These are phyloP conservation scores for Pythium plurisporium DNA, from an alignment of 352 stramenopile species.

Conservation along the genomic window DNA sequence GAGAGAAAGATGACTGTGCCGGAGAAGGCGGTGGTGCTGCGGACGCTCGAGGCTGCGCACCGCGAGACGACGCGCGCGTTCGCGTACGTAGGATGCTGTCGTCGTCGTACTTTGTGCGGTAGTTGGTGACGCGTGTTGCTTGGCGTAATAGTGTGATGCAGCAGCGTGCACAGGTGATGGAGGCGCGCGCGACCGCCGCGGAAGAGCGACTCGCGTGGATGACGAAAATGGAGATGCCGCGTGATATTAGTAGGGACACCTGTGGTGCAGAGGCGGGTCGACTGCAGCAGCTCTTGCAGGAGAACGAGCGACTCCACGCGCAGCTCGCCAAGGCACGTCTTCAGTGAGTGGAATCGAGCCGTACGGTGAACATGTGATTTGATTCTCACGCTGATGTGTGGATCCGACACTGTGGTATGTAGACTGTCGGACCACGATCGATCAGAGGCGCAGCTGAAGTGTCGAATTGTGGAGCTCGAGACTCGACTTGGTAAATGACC, in stretches of 20 bases:
- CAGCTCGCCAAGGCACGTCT: constrained; percentile 10
- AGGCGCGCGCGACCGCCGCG: background rate
- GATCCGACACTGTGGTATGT: background rate
- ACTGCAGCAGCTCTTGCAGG: constrained; percentile 16
- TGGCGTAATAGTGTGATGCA: constrained; percentile 7
- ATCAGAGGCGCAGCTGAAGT: constrained; percentile 1
- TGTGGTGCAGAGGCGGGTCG: background rate
- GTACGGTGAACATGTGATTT: no score
- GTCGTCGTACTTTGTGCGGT: no score
- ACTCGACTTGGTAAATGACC: constrained; percentile 20
- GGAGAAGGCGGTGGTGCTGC: constrained; percentile 20
- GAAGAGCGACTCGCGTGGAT: constrained; percentile 6
- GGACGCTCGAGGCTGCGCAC: constrained; percentile 22
- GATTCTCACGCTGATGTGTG: no score
- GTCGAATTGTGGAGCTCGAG: constrained; percentile 17
- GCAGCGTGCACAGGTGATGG: constrained; percentile 13
- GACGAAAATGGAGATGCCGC: background rate
- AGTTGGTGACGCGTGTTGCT: no score
- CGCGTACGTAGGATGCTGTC: constrained; percentile 15
- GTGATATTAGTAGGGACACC: no score
- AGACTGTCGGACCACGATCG: constrained; percentile 8
- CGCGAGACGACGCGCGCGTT: constrained; percentile 20
- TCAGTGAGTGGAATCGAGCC: constrained; percentile 16
- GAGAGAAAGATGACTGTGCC: constrained; percentile 6
- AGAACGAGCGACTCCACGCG: constrained; percentile 28